Base-by-base conservation (phyloP, 1,139 yeast genomes). In the Saccharomyces hybrid region DNA sequence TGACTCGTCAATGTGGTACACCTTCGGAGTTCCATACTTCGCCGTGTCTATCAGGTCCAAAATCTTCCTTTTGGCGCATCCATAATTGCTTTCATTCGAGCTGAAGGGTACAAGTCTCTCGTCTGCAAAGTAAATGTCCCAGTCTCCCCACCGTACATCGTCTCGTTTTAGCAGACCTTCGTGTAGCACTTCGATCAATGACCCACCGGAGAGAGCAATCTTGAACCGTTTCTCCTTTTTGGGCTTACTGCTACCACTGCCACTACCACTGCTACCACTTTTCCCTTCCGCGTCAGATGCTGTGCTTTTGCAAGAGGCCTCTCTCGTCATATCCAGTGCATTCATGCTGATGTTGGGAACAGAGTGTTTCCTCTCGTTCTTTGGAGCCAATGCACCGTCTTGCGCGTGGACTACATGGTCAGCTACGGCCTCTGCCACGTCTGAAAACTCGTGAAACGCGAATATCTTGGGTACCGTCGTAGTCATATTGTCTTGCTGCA, bases 61-160 rank as follows among this genome's bases (percentile, higher is more conserved):
- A 47, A 93, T 78, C 60, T 86, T 84, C 51, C 90, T 74, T 69
- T 89, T 88, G 54, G 95, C 91, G 58, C 81, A 82, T 14, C 97
- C 97, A 67, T 85, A 91, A 70, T 93, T 93, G 51, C 95, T 86
- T 66, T 89, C 95, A 3, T 81, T 79, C 48, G 87, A 83, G 56
- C 80, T 84, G 64, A 90, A 87, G 50, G 97, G 95, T 49, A 93
- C 98, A 59, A 91, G 76, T 70, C 98, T 81, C 74, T 93, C 98
- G 71, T 93, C 99, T 23, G 97, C 97, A 75, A 93, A 90, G 72
- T 88, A 93, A 55, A 93, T 82, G 68, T 91, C 97, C 98, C 98
- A 93, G 68, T 84, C 86, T 53, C 82, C 85, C 97, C 98, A 93
- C 62, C 83, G 83, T 47, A 93, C 83, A 60, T 83, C 89, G 52